Evolutionary conservation across 352 stramenopile genomes (phyloP).

Genomic region (Phytophthora fragariaefolia): DNA sequence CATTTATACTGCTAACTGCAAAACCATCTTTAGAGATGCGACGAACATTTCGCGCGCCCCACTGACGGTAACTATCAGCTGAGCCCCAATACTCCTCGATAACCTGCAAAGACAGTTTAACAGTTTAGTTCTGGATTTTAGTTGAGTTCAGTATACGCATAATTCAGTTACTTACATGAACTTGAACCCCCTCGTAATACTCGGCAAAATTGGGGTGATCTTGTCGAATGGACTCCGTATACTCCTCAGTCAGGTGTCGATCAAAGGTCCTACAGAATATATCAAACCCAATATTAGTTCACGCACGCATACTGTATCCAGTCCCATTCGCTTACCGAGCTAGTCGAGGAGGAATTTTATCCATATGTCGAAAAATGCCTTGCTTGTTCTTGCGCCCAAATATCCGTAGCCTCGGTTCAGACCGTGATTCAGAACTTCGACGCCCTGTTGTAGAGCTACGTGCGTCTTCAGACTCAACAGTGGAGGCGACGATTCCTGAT

Average conservation of each 20-base stretch:
- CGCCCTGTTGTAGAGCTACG: constrained; percentile 37
- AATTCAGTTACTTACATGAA: constrained; percentile 33
- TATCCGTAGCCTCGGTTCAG: constrained; percentile 60
- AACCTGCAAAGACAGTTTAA: constrained; percentile 24
- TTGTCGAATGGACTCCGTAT: constrained; percentile 53
- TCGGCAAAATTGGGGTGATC: constrained; percentile 64
- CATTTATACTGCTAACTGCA: constrained; percentile 26
- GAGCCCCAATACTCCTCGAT: constrained; percentile 72
- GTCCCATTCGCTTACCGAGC: constrained; percentile 43
- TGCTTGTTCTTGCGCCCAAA: constrained; percentile 70
- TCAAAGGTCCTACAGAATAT: constrained; percentile 66
- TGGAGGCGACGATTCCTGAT: constrained; percentile 79
- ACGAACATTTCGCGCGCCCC: constrained; percentile 58
- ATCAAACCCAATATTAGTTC: constrained; percentile 8
- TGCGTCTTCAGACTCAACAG: constrained; percentile 55
- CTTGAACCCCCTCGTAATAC: constrained; percentile 63
- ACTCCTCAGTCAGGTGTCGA: constrained; percentile 68
- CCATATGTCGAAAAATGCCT: constrained; percentile 62
- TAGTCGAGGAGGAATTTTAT: constrained; percentile 57
- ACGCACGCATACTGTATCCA: neutral
- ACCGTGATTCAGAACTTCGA: constrained; percentile 48
- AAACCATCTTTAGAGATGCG: constrained; percentile 44
- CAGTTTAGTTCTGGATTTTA: neutral
- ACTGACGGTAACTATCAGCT: constrained; percentile 63
- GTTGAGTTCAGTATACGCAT: neutral